Percentiles rank a stretch among this genome's conserved stretches.
Evolutionary conservation across 768 basidiomycete species (phyloP).

Genomic region (Tremella fuciformis): DNA sequence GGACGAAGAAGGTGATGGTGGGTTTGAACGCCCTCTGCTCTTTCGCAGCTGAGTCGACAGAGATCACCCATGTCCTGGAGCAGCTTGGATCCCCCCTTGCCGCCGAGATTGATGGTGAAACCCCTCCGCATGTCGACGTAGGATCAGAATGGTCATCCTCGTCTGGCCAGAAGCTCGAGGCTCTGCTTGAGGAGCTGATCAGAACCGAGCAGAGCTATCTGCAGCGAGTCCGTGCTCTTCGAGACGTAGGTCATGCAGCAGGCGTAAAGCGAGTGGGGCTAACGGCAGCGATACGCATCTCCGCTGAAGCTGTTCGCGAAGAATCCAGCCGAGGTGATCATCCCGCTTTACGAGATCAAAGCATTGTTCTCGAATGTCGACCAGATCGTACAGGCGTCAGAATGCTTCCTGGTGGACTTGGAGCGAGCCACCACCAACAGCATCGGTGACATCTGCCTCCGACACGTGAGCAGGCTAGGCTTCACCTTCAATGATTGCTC

Average conservation of each 20-base stretch:
- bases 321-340: conserved; percentile 78
- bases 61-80: conserved; percentile 31
- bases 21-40: too few relatives aligned
- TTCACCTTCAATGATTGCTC: background rate
- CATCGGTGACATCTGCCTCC: conserved; percentile 78
- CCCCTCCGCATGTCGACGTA: background rate
- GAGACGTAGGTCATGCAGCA: conserved; percentile 54
- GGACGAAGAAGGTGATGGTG: conserved; percentile 65
- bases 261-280: background rate
- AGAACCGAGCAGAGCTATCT: conserved; percentile 87
- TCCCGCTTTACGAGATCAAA: conserved; percentile 86
- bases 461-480: conserved; percentile 57
- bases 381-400: conserved; percentile 80
- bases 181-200: conserved; percentile 80
- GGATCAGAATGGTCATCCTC: conserved; percentile 1
- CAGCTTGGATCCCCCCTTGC: conserved; percentile 37
- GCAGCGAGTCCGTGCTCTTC: conserved; percentile 73
- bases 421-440: conserved; percentile 67
- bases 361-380: conserved; percentile 93
- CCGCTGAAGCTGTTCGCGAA: conserved; percentile 82
- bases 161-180: conserved; percentile 55
- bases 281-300: conserved; percentile 71
- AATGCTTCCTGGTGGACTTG: conserved; percentile 76
- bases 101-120: conserved; percentile 17
- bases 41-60: conserved; percentile 40